Conservation (phyloP, 2,329 filamentous ascomycete genomes). For the Alternaria rosae region DNA sequence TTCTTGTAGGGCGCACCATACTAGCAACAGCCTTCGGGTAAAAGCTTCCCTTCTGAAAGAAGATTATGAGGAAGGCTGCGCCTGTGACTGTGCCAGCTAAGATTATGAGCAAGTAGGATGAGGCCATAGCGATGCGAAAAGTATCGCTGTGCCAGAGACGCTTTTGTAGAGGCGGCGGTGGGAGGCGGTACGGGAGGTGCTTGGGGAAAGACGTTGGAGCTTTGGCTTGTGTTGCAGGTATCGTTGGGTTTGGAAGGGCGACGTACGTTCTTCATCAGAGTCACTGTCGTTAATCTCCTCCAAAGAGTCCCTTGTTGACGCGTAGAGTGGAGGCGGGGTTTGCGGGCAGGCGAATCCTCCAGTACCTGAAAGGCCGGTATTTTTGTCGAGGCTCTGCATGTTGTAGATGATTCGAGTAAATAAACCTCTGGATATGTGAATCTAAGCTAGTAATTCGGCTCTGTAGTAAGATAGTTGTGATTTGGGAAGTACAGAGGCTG, state of each 20-base stretch:
- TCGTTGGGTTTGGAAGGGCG: too few species aligned
- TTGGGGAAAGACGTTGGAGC: neutral
- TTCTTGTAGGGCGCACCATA: neutral
- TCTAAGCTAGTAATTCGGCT: too few species aligned
- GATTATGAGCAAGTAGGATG: neutral
- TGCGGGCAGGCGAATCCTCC: too few species aligned
- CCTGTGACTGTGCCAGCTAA: neutral
- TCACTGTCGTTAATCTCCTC: too few species aligned
- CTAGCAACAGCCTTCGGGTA: neutral
- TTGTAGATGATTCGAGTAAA: too few species aligned
- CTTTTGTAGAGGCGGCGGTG: neutral
- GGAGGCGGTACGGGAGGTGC: neutral
- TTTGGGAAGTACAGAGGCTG: neutral
- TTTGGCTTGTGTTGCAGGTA: too few species aligned
- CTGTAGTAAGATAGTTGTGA: neutral
- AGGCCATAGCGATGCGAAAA: neutral
- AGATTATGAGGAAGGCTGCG: neutral
- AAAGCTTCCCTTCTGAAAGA: neutral
- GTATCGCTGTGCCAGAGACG: neutral
- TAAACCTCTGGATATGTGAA: too few species aligned
- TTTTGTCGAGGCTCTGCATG: too few species aligned
- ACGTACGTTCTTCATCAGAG: too few species aligned
- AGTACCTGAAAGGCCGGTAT: too few species aligned
- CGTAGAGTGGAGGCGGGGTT: too few species aligned
- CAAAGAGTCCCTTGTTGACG: too few species aligned